Evolutionary conservation across 1,284 basidiomycete species (phyloP).

Genomic region (Athelia sp.): DNA sequence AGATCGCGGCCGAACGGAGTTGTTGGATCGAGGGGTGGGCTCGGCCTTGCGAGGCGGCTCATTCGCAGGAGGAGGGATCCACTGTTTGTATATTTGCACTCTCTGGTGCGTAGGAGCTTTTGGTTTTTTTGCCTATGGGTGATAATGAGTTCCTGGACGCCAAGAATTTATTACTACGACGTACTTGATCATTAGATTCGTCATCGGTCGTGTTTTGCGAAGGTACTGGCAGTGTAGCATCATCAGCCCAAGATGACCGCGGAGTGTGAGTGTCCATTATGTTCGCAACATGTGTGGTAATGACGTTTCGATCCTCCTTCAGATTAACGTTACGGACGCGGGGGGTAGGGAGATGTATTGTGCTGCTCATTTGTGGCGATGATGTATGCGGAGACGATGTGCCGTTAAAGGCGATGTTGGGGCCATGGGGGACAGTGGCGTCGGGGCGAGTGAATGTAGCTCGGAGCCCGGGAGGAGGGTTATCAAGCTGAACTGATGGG

Average conservation of each 20-base stretch:
- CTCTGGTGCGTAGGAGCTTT: not conserved
- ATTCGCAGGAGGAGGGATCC: not conserved
- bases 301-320: no score
- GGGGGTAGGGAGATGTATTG: no score
- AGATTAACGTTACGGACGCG: no score
- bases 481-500: not conserved
- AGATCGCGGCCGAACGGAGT: not conserved
- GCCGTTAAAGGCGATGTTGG: no score
- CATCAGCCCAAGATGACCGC: not conserved
- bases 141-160: not conserved
- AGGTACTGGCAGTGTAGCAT: not conserved
- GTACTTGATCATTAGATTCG: not conserved
- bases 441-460: not conserved
- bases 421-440: not conserved
- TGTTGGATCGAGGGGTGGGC: not conserved
- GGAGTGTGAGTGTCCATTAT: not conserved
- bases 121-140: not conserved
- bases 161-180: not conserved
- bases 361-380: no score
- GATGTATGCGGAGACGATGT: no score
- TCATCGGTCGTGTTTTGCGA: not conserved
- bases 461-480: not conserved
- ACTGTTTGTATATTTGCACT: not conserved
- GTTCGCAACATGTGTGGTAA: not conserved
- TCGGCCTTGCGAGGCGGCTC: not conserved